Percentiles rank a stretch among this genome's conserved stretches.
These are phyloP conservation scores for Kuraishia hungarica DNA, from an alignment of 805 yeast species.

Conservation along the genomic window DNA sequence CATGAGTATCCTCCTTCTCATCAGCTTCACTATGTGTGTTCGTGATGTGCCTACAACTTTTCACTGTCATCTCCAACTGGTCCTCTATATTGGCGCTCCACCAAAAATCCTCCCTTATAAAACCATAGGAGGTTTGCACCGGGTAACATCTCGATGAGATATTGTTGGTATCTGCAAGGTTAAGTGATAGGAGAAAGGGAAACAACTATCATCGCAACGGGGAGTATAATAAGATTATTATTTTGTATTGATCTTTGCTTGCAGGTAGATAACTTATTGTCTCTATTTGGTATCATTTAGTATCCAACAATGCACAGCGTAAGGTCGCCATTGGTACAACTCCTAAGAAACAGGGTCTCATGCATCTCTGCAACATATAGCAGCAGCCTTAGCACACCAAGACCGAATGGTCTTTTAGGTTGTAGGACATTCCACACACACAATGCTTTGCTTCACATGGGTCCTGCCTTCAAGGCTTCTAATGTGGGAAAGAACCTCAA, in stretches of 20 bases:
- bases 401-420: not conserved
- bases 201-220: too few species aligned
- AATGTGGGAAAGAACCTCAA: slow-evolving; percentile 28
- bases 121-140: not conserved
- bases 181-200: not conserved
- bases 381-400: not conserved
- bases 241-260: too few species aligned
- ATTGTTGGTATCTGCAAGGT: not conserved
- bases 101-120: not conserved
- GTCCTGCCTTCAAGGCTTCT: slow-evolving; percentile 21
- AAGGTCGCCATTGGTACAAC: not conserved
- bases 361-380: not conserved
- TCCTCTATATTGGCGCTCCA: not conserved
- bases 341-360: not conserved
- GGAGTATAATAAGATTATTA: too few species aligned
- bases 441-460: slow-evolving; percentile 1
- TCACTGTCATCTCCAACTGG: not conserved
- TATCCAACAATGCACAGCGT: not conserved
- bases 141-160: not conserved
- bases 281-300: not conserved
- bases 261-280: too few species aligned
- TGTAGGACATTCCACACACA: not conserved
- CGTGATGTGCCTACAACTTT: not conserved
- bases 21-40: too few species aligned
- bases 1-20: too few species aligned